Conservation (phyloP, 1,139 yeast genomes). For the Pichia kudriavzevii region DNA sequence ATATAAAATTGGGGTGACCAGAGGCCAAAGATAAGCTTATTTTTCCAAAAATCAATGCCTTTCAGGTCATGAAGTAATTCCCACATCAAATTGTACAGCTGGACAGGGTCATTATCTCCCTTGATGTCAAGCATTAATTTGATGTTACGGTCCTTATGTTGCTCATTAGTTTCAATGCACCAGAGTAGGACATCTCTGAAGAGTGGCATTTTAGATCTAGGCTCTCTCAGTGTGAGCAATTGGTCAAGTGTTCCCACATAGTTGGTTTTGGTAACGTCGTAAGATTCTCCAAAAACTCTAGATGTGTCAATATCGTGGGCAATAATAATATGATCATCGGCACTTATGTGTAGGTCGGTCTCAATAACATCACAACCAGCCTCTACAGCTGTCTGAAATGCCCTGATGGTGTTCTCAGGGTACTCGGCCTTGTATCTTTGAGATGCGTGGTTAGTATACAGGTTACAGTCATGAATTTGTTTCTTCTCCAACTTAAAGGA, state of each 20-base stretch:
- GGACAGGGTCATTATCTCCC: constrained; percentile 51
- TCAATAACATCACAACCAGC: constrained; percentile 71
- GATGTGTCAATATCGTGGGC: constrained; percentile 63
- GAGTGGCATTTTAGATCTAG: constrained; percentile 52
- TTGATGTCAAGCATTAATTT: constrained; percentile 80
- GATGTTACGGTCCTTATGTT: constrained; percentile 23
- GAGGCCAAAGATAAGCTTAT: constrained; percentile 65
- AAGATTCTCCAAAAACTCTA: constrained; percentile 52
- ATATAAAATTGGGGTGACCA: constrained; percentile 69
- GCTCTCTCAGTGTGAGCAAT: constrained; percentile 45
- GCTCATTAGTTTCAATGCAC: constrained; percentile 36
- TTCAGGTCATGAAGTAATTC: constrained; percentile 35
- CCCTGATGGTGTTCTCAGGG: constrained; percentile 74
- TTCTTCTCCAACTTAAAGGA: too few species aligned
- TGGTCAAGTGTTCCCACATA: constrained; percentile 39
- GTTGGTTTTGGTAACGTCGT: constrained; percentile 34
- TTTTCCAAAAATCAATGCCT: constrained; percentile 50
- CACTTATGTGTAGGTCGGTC: constrained; percentile 75
- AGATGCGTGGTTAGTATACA: constrained; percentile 2
- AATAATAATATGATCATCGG: constrained; percentile 66
- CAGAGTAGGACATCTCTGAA: constrained; percentile 54
- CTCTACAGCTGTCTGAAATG: constrained; percentile 63
- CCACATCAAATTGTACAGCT: constrained; percentile 47
- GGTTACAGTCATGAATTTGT: not conserved
- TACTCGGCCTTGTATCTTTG: constrained; percentile 48